A percentile compares a stretch with the other conserved stretches of the same genome.
phyloP scores from a whole-genome alignment of 2,329 filamentous ascomycete species.

The Dichotomopilus funicola region DNA sequence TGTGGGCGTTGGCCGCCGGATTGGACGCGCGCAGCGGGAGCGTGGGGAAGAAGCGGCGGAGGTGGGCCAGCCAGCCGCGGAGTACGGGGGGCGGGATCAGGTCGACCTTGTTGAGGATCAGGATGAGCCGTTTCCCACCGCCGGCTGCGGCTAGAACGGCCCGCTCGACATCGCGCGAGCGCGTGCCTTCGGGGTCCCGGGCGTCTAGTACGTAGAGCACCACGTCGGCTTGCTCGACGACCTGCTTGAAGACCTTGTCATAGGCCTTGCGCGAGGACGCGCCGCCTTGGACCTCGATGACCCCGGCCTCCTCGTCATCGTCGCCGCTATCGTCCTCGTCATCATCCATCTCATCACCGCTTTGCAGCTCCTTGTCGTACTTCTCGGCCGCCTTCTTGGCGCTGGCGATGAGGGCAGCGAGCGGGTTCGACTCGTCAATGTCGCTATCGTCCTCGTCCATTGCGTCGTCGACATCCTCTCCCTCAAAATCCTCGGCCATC shows the following conservation, averaged over 20 bases:
- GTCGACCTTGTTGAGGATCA: slow-evolving; percentile 94
- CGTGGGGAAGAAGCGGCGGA: slow-evolving; percentile 86
- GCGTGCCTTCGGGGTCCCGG: slow-evolving; percentile 81
- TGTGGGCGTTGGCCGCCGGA: slow-evolving; percentile 76
- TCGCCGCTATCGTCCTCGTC: slow-evolving; percentile 51
- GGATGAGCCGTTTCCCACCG: slow-evolving; percentile 79
- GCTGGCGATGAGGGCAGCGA: slow-evolving; percentile 85
- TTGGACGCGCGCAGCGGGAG: slow-evolving; percentile 80
- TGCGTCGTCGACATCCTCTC: slow-evolving; percentile 53
- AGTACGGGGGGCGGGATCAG: slow-evolving; percentile 76
- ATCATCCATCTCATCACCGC: slow-evolving; percentile 53
- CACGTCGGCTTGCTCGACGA: slow-evolving; percentile 83
- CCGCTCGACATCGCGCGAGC: slow-evolving; percentile 84
- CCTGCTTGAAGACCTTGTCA: slow-evolving; percentile 93
- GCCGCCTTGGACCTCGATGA: slow-evolving; percentile 43
- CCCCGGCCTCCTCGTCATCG: slow-evolving; percentile 43
- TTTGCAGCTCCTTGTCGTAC: slow-evolving; percentile 61
- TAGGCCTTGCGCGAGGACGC: slow-evolving; percentile 75
- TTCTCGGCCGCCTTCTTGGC: slow-evolving; percentile 70
- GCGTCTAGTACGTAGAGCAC: slow-evolving; percentile 91
- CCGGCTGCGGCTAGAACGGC: slow-evolving; percentile 82
- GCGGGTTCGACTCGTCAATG: slow-evolving; percentile 70
- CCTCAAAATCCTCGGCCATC: slow-evolving; percentile 47
- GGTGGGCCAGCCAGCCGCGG: slow-evolving; percentile 75
- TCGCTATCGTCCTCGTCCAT: slow-evolving; percentile 47